Base-by-base conservation (phyloP, 768 basidiomycete genomes). In the Rhizopogon rudus region DNA sequence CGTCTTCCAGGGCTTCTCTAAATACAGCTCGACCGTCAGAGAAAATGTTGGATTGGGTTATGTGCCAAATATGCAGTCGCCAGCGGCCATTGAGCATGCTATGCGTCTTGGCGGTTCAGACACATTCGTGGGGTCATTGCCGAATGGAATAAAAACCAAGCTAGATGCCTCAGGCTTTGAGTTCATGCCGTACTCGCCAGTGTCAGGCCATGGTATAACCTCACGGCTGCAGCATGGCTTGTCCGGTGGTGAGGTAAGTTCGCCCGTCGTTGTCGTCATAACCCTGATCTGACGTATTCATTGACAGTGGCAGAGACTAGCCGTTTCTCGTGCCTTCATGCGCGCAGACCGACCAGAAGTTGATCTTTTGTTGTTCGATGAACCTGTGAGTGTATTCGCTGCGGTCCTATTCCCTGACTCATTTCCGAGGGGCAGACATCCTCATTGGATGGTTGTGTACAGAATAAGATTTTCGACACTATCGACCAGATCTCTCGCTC, bases 11-110 rank as follows among this genome's bases (percentile, higher is more conserved):
- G 85, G 85, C 42, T 93, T 93, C 68, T 86, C 87, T 50, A 86
- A 86, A 65, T 92, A 88, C 66, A 85, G 82, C 63, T 78, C 85
- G 5, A 84, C 90, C 0, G 77, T 92, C 16, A 77, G 83, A 58
- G 89, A 93, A 66, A 95, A 95, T 65, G 84, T 93, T 29, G 93
- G 92, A n/a, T 72, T 94, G 3, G 92, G 93, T 17, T 81, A 79
- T 61, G 81, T 93, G 17, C 79, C 80, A 13, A 80, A 83, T 60
- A 69, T 93, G 58, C 72, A 77, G 37, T 78, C 81, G 51, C 76
- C 77, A 14, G 70, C 74, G 3, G 81, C 82, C 10, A 75, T 94
- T 53, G 74, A 80, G 56, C 71, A 73, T 17, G 91, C 92, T n/a
- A 71, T 93, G 40, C 75, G 75, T 44, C 75, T 88, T 35, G 91